These are phyloP conservation scores for Didymella lethalis DNA, from an alignment of 2,329 filamentous ascomycete genomes.

Conservation along the genomic window DNA sequence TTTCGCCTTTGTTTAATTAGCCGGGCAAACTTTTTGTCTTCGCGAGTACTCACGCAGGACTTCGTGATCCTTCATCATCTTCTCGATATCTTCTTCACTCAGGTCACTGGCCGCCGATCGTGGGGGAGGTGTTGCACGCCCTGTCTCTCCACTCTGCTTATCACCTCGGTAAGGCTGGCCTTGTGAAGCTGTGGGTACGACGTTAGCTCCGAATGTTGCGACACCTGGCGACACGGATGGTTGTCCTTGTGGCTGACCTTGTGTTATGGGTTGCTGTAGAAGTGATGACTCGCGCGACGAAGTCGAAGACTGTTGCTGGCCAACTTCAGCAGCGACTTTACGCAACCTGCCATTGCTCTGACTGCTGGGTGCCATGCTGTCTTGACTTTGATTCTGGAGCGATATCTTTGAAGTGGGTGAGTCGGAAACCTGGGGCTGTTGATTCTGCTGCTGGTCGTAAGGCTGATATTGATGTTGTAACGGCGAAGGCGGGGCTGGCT, in stretches of 20 bases:
- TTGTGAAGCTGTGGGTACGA: slow-evolving; percentile 56
- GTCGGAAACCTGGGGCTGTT: slow-evolving; percentile 37
- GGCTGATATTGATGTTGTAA: slow-evolving; percentile 45
- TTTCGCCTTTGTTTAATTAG: slow-evolving; percentile 68
- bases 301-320: slow-evolving; percentile 40
- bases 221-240: slow-evolving; percentile 50
- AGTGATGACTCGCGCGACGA: slow-evolving; percentile 48
- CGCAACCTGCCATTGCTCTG: slow-evolving; percentile 43
- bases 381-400: slow-evolving; percentile 42
- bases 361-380: slow-evolving; percentile 44
- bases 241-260: slow-evolving; percentile 50
- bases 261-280: slow-evolving; percentile 45
- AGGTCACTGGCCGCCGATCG: slow-evolving; percentile 52
- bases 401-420: slow-evolving; percentile 39
- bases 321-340: slow-evolving; percentile 46
- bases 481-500: slow-evolving; percentile 48
- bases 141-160: slow-evolving; percentile 48
- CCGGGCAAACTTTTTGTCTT: neutral
- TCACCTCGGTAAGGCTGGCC: slow-evolving; percentile 54
- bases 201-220: slow-evolving; percentile 55
- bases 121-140: slow-evolving; percentile 57
- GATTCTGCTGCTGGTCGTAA: slow-evolving; percentile 44
- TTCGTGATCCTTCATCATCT: slow-evolving; percentile 60
- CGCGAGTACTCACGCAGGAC: slow-evolving; percentile 54
- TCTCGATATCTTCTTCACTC: slow-evolving; percentile 57